Evolutionary conservation across 192 early-diverging fungal genomes (phyloP), one percentile per base, ranked within the genome.

Genomic region (Rhizophagus clarus): DNA sequence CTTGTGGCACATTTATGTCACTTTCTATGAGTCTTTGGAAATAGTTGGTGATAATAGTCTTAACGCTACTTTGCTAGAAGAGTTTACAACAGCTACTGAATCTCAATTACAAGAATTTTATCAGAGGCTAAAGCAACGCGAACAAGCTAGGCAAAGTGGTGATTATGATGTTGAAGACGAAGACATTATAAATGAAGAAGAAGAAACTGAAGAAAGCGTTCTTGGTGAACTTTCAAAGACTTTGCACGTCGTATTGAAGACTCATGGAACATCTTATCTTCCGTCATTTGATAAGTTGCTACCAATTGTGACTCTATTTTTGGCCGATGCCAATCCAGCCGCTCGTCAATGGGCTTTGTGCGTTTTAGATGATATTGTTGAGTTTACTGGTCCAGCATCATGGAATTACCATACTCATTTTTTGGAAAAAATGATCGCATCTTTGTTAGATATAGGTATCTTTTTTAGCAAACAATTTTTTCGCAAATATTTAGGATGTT

Each of bases 81-180:
- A 82, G n/a, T 94, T 97, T 73, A 91, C 90, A 7, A 87, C 87
- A 17, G 91, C 89, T 26, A 92, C 91, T 40, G 84, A 92, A 56
- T 81, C 82, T 74, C 95, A 96, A 82, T 86, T 95, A 67, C 87
- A 88, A 75, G 95, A 93, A 80, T 97, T 94, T 85, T 88, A 93
- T 79, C 80, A 90, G 81, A 92, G 95, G 71, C 83, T 93, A 80
- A 86, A 91, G 84, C 89, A 92, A 68, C 92, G 96, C 72, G 92
- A 92, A 82, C 93, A 90, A 24, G 87, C 89, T 11, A 90, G 94
- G 2, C 88, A 88, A 26, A 92, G 90, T 64, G 89, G 88, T 32
- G 97, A 98, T 83, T 91, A 93, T 83, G 97, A 98, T 82, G 94
- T 91, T 20, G 97, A 97, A 80, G 96, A 97, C 79, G 98, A 98